Evolutionary conservation across 1,284 basidiomycete genomes (phyloP).

Genomic region (Cryptococcus sp.): DNA sequence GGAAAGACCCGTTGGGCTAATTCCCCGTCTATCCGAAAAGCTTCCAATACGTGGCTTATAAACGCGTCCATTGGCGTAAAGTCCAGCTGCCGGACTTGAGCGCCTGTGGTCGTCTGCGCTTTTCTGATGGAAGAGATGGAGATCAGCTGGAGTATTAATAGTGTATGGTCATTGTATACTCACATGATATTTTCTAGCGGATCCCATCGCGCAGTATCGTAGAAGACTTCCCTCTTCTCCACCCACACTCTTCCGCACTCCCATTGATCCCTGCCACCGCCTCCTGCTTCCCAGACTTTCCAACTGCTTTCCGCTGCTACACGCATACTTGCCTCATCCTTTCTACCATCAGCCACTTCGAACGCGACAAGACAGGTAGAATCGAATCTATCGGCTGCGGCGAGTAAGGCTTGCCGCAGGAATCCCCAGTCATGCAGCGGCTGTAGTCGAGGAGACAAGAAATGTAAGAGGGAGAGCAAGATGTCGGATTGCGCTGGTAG

Average conservation of each 20-base stretch:
- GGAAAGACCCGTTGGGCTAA: constrained; percentile 86
- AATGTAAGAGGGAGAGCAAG: constrained; percentile 52
- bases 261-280: constrained; percentile 64
- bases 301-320: constrained; percentile 78
- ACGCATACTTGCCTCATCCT: constrained; percentile 71
- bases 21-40: constrained; percentile 72
- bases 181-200: constrained; percentile 81
- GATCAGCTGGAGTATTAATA: neutral
- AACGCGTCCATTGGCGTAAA: constrained; percentile 94
- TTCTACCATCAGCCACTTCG: constrained; percentile 71
- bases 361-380: constrained; percentile 78
- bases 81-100: constrained; percentile 58
- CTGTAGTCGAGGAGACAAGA: constrained; percentile 64
- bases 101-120: constrained; percentile 33
- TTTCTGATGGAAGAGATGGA: constrained; percentile 25
- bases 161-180: constrained; percentile 42
- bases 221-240: constrained; percentile 92
- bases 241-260: constrained; percentile 90
- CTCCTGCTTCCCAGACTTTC: constrained; percentile 65
- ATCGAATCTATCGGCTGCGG: constrained; percentile 83
- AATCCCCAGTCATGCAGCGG: constrained; percentile 69
- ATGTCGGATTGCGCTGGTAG: constrained; percentile 35
- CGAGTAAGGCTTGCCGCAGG: constrained; percentile 66
- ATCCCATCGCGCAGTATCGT: constrained; percentile 76
- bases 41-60: constrained; percentile 68